A percentile compares a stretch with the other conserved stretches of the same genome.
Evolutionary conservation across 768 basidiomycete species (phyloP).

Genomic region (Agaricus sinodeliciosus): DNA sequence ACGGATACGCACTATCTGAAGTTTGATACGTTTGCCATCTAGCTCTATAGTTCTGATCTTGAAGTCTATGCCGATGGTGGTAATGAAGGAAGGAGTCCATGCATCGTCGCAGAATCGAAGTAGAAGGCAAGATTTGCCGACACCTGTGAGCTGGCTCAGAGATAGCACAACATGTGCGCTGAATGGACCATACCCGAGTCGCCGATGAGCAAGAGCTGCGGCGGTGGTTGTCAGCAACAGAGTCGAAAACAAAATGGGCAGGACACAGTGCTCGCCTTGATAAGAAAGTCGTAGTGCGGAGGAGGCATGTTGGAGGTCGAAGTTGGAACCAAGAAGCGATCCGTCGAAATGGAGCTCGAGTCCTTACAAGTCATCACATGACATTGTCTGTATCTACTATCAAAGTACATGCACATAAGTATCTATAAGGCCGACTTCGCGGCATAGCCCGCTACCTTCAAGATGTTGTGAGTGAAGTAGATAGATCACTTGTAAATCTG

Average conservation of each 20-base stretch:
- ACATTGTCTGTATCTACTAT: neutral
- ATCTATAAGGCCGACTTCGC: too few species aligned
- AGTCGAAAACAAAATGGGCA: neutral
- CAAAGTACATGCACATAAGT: too few species aligned
- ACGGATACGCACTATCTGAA: constrained; percentile 80
- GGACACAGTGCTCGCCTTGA: constrained; percentile 54
- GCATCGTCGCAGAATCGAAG: constrained; percentile 98
- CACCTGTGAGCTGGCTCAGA: constrained; percentile 43
- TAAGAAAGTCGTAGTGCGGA: constrained; percentile 95
- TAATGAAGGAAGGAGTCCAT: constrained; percentile 99
- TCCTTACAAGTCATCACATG: constrained; percentile 6
- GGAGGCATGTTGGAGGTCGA: constrained; percentile 57
- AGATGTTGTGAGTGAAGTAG: too few species aligned
- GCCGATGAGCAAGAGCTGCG: constrained; percentile 87
- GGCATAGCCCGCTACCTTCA: too few species aligned
- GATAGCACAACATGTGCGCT: constrained; percentile 4
- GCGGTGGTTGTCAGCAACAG: constrained; percentile 8
- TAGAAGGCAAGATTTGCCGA: constrained; percentile 94
- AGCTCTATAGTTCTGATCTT: constrained; percentile 99
- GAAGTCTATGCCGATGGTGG: constrained; percentile 99
- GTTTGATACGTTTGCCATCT: constrained; percentile 95
- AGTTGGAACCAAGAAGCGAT: neutral
- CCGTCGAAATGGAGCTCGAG: neutral
- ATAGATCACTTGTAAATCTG: too few species aligned
- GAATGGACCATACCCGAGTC: constrained; percentile 67